These are phyloP conservation scores for Petunia axillaris DNA, from an alignment of 257 asterid species.

Conservation along the genomic window DNA sequence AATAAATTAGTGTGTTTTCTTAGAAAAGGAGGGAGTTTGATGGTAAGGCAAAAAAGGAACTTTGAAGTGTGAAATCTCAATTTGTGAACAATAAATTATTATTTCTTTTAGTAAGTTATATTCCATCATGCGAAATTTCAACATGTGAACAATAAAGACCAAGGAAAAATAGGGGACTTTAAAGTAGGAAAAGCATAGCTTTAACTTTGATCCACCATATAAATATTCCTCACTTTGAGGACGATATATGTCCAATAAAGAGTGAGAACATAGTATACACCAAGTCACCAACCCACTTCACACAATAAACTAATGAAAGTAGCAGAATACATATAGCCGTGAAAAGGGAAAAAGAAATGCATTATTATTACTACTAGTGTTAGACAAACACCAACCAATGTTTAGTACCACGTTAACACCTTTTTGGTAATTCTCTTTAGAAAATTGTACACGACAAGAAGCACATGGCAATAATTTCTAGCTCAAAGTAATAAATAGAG, in stretches of 20 bases:
- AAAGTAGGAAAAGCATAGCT: not conserved
- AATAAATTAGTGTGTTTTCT: not conserved
- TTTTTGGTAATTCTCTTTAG: not conserved
- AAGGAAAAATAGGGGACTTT: not conserved
- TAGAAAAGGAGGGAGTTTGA: not conserved
- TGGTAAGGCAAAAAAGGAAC: too few species aligned
- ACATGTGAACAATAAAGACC: not conserved
- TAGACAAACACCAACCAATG: not conserved
- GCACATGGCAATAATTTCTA: slow-evolving; percentile 1
- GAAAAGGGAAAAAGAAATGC: not conserved
- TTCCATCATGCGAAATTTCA: not conserved
- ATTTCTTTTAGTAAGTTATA: not conserved
- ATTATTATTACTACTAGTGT: not conserved
- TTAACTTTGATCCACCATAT: not conserved
- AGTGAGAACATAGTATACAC: not conserved
- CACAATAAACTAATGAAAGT: slow-evolving; percentile 2
- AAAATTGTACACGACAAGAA: not conserved
- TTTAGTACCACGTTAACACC: not conserved
- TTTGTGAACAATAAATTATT: too few species aligned
- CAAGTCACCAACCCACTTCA: not conserved
- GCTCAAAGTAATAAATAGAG: not conserved
- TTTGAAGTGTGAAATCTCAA: too few species aligned
- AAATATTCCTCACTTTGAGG: slow-evolving; percentile 21
- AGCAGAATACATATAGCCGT: not conserved
- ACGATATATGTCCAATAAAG: not conserved